A percentile compares a stretch with the other conserved stretches of the same genome.
Evolutionary conservation across 2,329 filamentous ascomycete species (phyloP).

Genomic region (Nigrograna mackinnonii): DNA sequence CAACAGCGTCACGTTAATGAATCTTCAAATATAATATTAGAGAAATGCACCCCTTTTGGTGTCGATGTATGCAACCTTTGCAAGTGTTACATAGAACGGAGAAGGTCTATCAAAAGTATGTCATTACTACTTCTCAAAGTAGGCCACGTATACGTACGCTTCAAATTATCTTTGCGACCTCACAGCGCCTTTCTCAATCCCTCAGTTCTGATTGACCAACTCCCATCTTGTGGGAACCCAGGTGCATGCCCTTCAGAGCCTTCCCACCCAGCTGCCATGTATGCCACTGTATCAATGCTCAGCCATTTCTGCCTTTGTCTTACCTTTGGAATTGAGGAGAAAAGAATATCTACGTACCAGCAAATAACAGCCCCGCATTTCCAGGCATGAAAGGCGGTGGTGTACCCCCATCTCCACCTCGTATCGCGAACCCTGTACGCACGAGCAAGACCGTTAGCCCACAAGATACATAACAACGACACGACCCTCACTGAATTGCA

Average conservation of each 20-base stretch:
- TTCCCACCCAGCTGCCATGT: slow-evolving; percentile 60
- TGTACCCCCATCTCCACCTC: slow-evolving; percentile 55
- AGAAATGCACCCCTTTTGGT: no score
- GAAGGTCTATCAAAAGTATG: no score
- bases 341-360: slow-evolving; percentile 17
- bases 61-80: no score
- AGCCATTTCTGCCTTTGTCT: background rate
- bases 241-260: slow-evolving; percentile 39
- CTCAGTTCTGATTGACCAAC: slow-evolving; percentile 24
- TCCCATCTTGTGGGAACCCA: slow-evolving; percentile 23
- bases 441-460: background rate
- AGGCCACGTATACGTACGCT: no score
- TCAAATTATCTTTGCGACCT: no score
- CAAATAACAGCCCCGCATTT: slow-evolving; percentile 49
- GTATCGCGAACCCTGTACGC: slow-evolving; percentile 53
- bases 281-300: slow-evolving; percentile 39
- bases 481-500: no score
- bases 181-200: slow-evolving; percentile 21
- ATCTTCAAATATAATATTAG: no score
- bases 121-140: no score
- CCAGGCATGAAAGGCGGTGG: slow-evolving; percentile 62
- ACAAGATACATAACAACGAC: no score
- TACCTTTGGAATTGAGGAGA: background rate
- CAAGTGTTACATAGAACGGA: no score
- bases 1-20: no score